phyloP scores from a whole-genome alignment of 805 yeast species.

The Candida bentonensis region DNA sequence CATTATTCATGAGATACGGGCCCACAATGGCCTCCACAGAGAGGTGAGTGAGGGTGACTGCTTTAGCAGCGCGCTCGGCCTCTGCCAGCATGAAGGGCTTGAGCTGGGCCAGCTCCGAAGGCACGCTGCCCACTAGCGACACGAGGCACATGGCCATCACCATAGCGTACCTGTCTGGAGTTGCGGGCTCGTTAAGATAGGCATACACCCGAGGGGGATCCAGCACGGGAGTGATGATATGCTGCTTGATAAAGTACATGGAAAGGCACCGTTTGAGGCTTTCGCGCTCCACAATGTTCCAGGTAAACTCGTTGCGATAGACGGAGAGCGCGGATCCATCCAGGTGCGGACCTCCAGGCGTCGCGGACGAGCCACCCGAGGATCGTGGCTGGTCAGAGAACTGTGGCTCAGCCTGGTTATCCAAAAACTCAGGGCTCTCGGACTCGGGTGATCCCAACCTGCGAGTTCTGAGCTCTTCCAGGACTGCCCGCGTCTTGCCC shows the following conservation, averaged over 20 bases:
- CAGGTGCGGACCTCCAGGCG: not conserved
- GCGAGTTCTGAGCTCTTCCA: not conserved
- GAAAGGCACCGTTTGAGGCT: not conserved
- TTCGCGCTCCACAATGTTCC: not conserved
- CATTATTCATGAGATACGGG: conserved; percentile 1
- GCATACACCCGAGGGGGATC: not conserved
- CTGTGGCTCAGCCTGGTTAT: not conserved
- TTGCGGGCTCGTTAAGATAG: not conserved
- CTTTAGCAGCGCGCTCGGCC: not conserved
- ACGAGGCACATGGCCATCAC: conserved; percentile 1
- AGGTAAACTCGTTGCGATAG: not conserved
- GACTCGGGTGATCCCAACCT: not conserved
- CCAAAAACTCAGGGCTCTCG: not conserved
- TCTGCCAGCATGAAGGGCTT: not conserved
- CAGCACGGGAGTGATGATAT: not conserved
- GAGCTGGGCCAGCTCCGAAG: not conserved
- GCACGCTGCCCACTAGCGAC: not conserved
- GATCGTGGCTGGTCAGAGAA: too few species aligned
- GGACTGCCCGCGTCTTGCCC: not conserved
- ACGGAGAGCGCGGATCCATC: not conserved
- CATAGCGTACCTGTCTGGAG: not conserved
- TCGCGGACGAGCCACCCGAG: not conserved
- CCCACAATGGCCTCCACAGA: not conserved
- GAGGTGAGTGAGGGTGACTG: not conserved
- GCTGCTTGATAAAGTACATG: not conserved